Evolutionary conservation across 2,329 filamentous ascomycete genomes (phyloP).

Genomic region (Alternaria incomplexa): DNA sequence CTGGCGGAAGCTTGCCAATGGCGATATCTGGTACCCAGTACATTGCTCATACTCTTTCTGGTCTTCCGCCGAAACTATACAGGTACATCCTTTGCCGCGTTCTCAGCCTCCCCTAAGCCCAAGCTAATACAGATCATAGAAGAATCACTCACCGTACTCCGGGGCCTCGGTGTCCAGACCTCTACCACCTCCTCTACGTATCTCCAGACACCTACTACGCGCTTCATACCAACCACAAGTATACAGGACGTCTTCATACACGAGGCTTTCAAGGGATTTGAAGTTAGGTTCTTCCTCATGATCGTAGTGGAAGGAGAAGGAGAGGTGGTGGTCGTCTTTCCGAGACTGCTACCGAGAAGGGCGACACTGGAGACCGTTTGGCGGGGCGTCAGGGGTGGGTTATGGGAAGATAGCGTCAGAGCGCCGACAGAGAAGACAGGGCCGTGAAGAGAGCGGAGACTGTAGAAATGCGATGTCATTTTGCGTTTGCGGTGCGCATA

Average conservation of each 20-base stretch:
- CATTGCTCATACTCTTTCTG: conserved; percentile 50
- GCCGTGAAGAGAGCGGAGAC: neutral
- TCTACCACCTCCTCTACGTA: conserved; percentile 73
- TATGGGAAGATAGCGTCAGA: conserved; percentile 68
- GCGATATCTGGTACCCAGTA: conserved; percentile 49
- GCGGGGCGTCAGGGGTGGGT: conserved; percentile 80
- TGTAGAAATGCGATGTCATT: neutral
- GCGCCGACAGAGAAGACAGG: neutral
- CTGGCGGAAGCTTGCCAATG: conserved; percentile 51
- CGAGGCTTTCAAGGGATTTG: conserved; percentile 92
- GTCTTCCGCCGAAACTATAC: conserved; percentile 59
- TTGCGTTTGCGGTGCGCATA: neutral
- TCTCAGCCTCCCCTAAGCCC: neutral
- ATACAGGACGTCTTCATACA: conserved; percentile 95
- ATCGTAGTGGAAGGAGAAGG: conserved; percentile 90
- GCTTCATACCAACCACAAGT: conserved; percentile 87
- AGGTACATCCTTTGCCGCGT: conserved; percentile 45
- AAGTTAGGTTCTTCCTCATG: conserved; percentile 86
- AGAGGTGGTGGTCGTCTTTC: conserved; percentile 94
- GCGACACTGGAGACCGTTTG: conserved; percentile 85
- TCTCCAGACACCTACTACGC: conserved; percentile 66
- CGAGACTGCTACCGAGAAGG: conserved; percentile 75
- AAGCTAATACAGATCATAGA: conserved; percentile 52
- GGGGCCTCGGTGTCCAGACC: conserved; percentile 90
- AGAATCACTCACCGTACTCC: conserved; percentile 87